Conservation (phyloP, 2,329 filamentous ascomycete species). For the Gliomastix tumulicola region DNA sequence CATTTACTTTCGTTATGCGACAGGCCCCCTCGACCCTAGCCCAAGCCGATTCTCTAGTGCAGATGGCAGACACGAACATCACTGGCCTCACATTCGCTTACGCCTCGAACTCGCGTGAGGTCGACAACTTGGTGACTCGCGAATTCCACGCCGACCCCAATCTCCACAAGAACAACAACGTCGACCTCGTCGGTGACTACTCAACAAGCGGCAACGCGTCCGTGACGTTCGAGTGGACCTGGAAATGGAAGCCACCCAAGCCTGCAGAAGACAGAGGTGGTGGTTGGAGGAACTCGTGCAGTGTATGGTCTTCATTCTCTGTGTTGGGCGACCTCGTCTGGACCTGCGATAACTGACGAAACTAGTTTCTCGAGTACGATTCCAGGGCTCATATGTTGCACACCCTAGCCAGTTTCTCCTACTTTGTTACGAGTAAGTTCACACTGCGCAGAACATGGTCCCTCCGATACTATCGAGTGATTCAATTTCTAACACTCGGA, state of each 20-base stretch:
- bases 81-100: conserved; percentile 90
- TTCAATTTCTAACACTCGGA: too few species aligned
- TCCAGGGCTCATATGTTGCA: conserved; percentile 83
- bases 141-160: conserved; percentile 98
- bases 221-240: conserved; percentile 88
- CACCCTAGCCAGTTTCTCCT: conserved; percentile 86
- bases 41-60: conserved; percentile 37
- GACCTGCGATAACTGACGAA: too few species aligned
- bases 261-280: conserved; percentile 71
- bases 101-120: conserved; percentile 75
- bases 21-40: conserved; percentile 30
- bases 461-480: neutral
- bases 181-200: conserved; percentile 90
- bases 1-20: conserved; percentile 80
- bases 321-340: neutral
- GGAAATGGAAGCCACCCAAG: conserved; percentile 95
- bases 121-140: conserved; percentile 88
- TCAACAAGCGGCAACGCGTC: conserved; percentile 75
- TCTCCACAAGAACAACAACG: conserved; percentile 93
- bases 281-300: conserved; percentile 94
- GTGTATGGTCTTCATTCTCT: conserved; percentile 42
- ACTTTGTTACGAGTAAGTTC: conserved; percentile 78
- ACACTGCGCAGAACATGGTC: neutral
- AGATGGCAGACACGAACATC: conserved; percentile 64
- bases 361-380: conserved; percentile 96